Base-by-base conservation (phyloP, 345 rosid species). In the Geranium brycei region DNA sequence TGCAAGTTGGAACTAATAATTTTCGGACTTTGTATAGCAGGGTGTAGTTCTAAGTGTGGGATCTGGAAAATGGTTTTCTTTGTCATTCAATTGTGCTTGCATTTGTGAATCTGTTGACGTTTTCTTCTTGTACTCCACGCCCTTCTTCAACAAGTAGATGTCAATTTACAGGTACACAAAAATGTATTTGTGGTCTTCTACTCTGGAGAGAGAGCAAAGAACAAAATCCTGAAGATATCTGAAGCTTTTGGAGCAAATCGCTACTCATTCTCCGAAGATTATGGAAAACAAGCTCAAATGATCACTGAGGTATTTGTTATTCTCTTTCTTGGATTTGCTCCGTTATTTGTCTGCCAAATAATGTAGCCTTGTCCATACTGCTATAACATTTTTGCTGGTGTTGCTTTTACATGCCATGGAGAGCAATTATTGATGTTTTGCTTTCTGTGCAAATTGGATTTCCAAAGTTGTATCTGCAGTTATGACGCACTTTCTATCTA, bases 181-280 rank as follows among this genome's bases (percentile, higher is more conserved):
- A 95, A 88, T 76, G 96, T 91, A 51, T 95, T 85, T 71, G 69
- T 82, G 67, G 77, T 87, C 57, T 95, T 88, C 82, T 88, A 75
- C 72, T 91, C 97, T 66, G 99, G 97, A 69, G 99, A 95, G 75
- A 87, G 87, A 76, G 83, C 86, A 55, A 88, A 84, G 81, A 84
- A 73, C 73, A 95, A 95, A 82, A 84, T 95, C 71, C 81, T 87
- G 59, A 91, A 88, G 78, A 91, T 88, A 71, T 87, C 96, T 76
- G 99, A 95, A 73, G 99, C 95, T 67, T 91, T 91, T 87, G 99
- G 92, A 32, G 96, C 99, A 66, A 95, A 87, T 72, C 92, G 95
- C 51, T 93, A 93, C 78, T 77, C 93, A 69, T 95, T 91, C 78
- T 76, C 82, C 19, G 97, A 88, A 69, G 97, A 91, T 14, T 67